These are phyloP conservation scores for Trichoderma simmonsii DNA, from an alignment of 2,329 filamentous ascomycete species.

Conservation along the genomic window DNA sequence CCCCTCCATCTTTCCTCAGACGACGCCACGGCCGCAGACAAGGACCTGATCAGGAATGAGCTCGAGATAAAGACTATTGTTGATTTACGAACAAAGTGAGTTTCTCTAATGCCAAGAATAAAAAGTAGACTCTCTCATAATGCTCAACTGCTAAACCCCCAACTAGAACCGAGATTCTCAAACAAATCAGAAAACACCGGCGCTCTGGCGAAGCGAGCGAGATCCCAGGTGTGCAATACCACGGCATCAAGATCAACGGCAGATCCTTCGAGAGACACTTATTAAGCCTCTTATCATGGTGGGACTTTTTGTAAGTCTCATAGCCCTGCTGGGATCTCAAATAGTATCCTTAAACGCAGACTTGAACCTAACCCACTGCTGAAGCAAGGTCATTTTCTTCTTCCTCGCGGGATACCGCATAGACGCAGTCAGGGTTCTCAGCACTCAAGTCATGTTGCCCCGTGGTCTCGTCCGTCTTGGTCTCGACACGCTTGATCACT, in stretches of 20 bases:
- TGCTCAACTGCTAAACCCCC: background rate
- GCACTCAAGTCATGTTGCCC: slow-evolving; percentile 66
- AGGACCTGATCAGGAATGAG: slow-evolving; percentile 53
- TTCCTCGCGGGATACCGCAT: slow-evolving; percentile 65
- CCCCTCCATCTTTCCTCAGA: slow-evolving; percentile 44
- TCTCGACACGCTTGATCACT: slow-evolving; percentile 66
- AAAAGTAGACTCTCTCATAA: background rate
- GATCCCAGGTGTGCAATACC: slow-evolving; percentile 62
- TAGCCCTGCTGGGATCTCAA: background rate
- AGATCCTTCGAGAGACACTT: slow-evolving; percentile 66
- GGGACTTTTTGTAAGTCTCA: slow-evolving; percentile 55
- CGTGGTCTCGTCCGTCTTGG: slow-evolving; percentile 70
- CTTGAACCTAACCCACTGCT: background rate
- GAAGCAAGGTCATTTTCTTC: slow-evolving; percentile 51
- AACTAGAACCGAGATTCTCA: slow-evolving; percentile 66
- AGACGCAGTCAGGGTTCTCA: slow-evolving; percentile 67
- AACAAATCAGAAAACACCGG: slow-evolving; percentile 61
- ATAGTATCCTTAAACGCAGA: background rate
- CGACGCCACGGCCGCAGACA: slow-evolving; percentile 66
- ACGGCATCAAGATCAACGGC: slow-evolving; percentile 71
- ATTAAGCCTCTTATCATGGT: slow-evolving; percentile 65
- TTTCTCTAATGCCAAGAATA: background rate
- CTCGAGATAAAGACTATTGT: slow-evolving; percentile 69
- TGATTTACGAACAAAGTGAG: slow-evolving; percentile 73
- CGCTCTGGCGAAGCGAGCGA: slow-evolving; percentile 48